Conservation (phyloP, 768 basidiomycete species). For the Termitomyces sp. region DNA sequence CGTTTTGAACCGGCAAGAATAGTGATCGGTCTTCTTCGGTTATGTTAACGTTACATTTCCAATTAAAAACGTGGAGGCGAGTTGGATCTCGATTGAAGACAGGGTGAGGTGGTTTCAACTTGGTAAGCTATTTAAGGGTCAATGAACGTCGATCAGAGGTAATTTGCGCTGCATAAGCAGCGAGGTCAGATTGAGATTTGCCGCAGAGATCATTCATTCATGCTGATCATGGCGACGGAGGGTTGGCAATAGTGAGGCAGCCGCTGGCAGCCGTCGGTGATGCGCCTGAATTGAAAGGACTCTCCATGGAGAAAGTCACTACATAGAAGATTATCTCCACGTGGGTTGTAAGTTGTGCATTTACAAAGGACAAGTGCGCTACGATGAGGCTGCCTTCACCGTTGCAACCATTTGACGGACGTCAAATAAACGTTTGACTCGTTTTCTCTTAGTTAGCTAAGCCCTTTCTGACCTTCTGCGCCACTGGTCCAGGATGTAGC, state of each 20-base stretch:
- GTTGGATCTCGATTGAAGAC: conserved; percentile 17
- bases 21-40: conserved; percentile 20
- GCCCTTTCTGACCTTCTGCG: background rate
- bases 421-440: conserved; percentile 47
- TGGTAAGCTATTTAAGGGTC: conserved; percentile 8
- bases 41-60: conserved; percentile 11
- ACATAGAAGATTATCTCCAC: conserved; percentile 11
- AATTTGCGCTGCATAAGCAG: conserved; percentile 6
- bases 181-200: conserved; percentile 3
- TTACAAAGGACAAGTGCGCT: too few relatives aligned
- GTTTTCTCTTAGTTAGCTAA: too few relatives aligned
- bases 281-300: background rate
- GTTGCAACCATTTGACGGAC: conserved; percentile 46
- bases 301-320: background rate
- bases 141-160: conserved; percentile 13
- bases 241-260: background rate
- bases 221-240: background rate
- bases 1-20: conserved; percentile 11
- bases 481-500: background rate
- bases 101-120: conserved; percentile 9
- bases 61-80: conserved; percentile 17
- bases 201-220: conserved; percentile 2
- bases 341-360: conserved; percentile 6
- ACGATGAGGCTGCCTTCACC: conserved; percentile 23
- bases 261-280: background rate